Conservation (phyloP, 805 yeast species). For the Starmerella cellae region DNA sequence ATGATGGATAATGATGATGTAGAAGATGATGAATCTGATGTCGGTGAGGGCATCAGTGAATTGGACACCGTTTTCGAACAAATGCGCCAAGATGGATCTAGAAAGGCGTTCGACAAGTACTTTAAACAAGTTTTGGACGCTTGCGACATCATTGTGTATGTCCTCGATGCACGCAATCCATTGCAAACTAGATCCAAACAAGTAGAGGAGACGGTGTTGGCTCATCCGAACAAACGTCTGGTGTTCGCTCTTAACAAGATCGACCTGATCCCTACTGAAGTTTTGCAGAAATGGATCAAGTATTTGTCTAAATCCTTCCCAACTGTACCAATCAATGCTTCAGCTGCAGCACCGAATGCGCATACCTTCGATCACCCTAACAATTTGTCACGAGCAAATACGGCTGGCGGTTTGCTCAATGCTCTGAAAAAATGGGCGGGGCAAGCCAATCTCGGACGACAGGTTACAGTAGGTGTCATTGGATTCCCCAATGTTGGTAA, state of each 20-base stretch:
- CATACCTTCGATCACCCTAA: slow-evolving; percentile 49
- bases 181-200: slow-evolving; percentile 84
- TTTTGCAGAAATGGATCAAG: slow-evolving; percentile 69
- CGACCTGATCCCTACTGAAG: slow-evolving; percentile 80
- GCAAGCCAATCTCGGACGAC: slow-evolving; percentile 72
- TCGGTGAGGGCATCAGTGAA: slow-evolving; percentile 27
- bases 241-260: slow-evolving; percentile 81
- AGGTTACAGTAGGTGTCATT: slow-evolving; percentile 85
- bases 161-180: slow-evolving; percentile 96
- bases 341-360: slow-evolving; percentile 54
- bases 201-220: slow-evolving; percentile 79
- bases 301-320: slow-evolving; percentile 76
- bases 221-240: slow-evolving; percentile 67
- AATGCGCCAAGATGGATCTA: slow-evolving; percentile 30
- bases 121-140: slow-evolving; percentile 88
- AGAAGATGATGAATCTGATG: slow-evolving; percentile 25
- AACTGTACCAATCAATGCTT: slow-evolving; percentile 73
- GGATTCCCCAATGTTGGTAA: slow-evolving; percentile 98
- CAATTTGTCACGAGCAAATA: slow-evolving; percentile 52
- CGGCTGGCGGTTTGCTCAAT: slow-evolving; percentile 62
- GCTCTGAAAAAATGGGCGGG: slow-evolving; percentile 77
- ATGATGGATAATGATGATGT: slow-evolving; percentile 36
- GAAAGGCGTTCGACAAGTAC: slow-evolving; percentile 82
- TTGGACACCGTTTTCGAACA: slow-evolving; percentile 33
- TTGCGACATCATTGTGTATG: slow-evolving; percentile 80